phyloP scores from a whole-genome alignment of 441 rosid genomes.

The Arabidopsis hybrid region DNA sequence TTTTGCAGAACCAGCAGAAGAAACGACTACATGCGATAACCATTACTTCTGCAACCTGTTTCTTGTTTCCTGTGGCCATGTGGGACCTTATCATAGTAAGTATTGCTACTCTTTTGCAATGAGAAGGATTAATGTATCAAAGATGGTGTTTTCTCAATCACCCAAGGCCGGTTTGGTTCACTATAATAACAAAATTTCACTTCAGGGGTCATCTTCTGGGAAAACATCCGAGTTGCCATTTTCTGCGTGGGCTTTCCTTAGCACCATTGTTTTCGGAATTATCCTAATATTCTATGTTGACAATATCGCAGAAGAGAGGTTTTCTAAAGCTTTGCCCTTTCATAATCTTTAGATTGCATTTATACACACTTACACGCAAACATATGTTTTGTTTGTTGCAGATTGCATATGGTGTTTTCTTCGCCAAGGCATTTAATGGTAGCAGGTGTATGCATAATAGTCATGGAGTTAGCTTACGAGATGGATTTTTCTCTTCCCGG shows the following conservation, averaged over 20 bases:
- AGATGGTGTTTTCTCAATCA: not conserved
- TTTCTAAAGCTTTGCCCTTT: slow-evolving; percentile 26
- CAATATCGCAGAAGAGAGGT: slow-evolving; percentile 96
- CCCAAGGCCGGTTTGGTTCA: not conserved
- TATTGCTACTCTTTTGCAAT: slow-evolving; percentile 22
- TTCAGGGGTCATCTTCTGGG: slow-evolving; percentile 76
- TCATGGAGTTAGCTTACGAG: slow-evolving; percentile 79
- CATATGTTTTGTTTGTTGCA: slow-evolving; percentile 48
- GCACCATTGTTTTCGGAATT: slow-evolving; percentile 81
- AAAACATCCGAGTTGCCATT: slow-evolving; percentile 64
- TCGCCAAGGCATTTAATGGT: slow-evolving; percentile 94
- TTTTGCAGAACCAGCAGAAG: slow-evolving; percentile 81
- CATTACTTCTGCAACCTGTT: slow-evolving; percentile 85
- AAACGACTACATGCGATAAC: slow-evolving; percentile 91
- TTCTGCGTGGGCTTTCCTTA: slow-evolving; percentile 88
- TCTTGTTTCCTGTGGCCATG: slow-evolving; percentile 95
- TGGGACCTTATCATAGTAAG: slow-evolving; percentile 95
- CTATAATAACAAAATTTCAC: slow-evolving; percentile 30
- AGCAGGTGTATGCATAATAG: slow-evolving; percentile 82
- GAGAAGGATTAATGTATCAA: not conserved
- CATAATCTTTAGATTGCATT: not conserved
- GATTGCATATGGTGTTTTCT: slow-evolving; percentile 98
- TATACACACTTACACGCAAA: too few species aligned
- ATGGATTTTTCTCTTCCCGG: slow-evolving; percentile 90
- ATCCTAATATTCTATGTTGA: slow-evolving; percentile 88